These are phyloP conservation scores for Yarrowia sp. DNA, from an alignment of 805 yeast genomes.

Conservation along the genomic window DNA sequence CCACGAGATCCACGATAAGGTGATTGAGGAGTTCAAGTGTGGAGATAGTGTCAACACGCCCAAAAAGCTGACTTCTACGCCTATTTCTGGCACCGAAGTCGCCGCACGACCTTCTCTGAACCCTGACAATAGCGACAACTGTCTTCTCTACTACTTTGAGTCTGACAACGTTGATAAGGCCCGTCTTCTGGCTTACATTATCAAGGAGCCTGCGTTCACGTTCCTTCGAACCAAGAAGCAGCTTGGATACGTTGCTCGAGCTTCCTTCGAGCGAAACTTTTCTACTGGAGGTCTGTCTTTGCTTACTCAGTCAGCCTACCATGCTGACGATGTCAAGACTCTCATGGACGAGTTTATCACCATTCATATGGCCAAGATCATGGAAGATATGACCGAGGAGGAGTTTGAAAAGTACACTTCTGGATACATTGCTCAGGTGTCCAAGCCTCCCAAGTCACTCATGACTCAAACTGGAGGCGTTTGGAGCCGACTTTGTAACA, in stretches of 20 bases:
- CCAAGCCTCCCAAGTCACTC: constrained; percentile 24
- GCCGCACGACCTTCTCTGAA: constrained; percentile 51
- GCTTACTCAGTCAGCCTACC: constrained; percentile 82
- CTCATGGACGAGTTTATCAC: constrained; percentile 73
- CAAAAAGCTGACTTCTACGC: background rate
- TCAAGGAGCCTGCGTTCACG: constrained; percentile 88
- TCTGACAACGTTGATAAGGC: background rate
- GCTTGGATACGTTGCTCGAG: constrained; percentile 90
- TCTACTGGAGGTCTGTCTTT: constrained; percentile 78
- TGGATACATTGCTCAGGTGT: constrained; percentile 22
- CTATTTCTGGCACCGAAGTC: background rate
- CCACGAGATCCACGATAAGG: constrained; percentile 3
- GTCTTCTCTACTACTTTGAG: constrained; percentile 45
- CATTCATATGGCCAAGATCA: background rate
- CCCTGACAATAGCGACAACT: constrained; percentile 61
- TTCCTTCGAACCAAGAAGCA: constrained; percentile 93
- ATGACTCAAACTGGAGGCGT: background rate
- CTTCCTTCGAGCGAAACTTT: constrained; percentile 71
- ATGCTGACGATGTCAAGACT: constrained; percentile 73
- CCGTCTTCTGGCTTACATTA: constrained; percentile 61
- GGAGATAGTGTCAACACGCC: background rate
- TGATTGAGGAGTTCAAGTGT: constrained; percentile 3
- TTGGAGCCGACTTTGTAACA: background rate
- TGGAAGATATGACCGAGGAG: constrained; percentile 6
- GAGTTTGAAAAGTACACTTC: constrained; percentile 19